These are phyloP conservation scores for Primulina tabacum DNA, from an alignment of 257 asterid species.

Conservation along the genomic window DNA sequence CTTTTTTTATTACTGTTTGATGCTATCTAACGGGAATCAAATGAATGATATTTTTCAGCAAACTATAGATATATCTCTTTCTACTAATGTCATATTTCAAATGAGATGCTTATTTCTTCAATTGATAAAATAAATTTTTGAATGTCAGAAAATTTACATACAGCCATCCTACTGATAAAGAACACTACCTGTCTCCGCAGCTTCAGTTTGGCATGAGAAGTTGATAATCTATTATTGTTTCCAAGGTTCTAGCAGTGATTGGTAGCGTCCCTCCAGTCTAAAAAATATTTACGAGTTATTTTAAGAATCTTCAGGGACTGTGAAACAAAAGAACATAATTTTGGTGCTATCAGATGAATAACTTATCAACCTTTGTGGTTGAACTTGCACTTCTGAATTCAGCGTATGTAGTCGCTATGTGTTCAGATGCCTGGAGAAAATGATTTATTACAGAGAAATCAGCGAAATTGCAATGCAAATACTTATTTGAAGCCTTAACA, in stretches of 20 bases:
- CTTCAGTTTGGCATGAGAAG: constrained; percentile 96
- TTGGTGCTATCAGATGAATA: constrained; percentile 22
- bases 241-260: constrained; percentile 94
- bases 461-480: neutral
- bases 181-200: constrained; percentile 68
- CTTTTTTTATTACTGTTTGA: constrained; percentile 9
- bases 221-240: constrained; percentile 88
- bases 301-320: constrained; percentile 17
- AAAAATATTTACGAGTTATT: constrained; percentile 13
- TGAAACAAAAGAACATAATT: constrained; percentile 11
- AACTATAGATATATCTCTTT: neutral
- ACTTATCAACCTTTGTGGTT: constrained; percentile 61
- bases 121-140: constrained; percentile 1
- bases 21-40: constrained; percentile 12
- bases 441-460: constrained; percentile 22
- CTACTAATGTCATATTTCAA: neutral
- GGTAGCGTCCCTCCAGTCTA: constrained; percentile 97
- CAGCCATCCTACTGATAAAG: constrained; percentile 6
- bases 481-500: neutral
- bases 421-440: constrained; percentile 76
- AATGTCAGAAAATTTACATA: neutral
- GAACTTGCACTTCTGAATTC: constrained; percentile 89
- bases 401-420: constrained; percentile 85
- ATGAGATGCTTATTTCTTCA: neutral
- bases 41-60: neutral